These are phyloP conservation scores for Anthracocystis walkeri DNA, from an alignment of 1,284 basidiomycete species.

Conservation along the genomic window DNA sequence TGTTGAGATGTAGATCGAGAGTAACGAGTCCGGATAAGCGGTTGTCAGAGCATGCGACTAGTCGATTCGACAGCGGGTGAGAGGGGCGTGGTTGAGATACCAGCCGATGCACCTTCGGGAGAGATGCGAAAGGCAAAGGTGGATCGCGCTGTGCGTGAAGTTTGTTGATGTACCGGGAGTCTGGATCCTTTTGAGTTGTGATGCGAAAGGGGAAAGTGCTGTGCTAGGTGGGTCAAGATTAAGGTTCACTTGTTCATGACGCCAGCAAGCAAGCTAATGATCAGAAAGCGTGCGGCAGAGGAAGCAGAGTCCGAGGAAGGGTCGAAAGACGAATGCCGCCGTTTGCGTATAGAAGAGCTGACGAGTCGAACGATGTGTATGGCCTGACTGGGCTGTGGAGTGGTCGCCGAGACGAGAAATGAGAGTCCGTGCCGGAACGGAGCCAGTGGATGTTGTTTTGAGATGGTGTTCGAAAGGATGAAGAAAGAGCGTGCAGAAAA, in stretches of 20 bases:
- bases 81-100: too few species aligned
- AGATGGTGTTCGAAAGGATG: too few species aligned
- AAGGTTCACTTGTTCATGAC: slow-evolving; percentile 21
- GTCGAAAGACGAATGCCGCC: neutral
- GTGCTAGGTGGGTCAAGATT: slow-evolving; percentile 6
- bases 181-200: neutral
- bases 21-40: neutral
- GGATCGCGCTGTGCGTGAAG: too few species aligned
- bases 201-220: neutral
- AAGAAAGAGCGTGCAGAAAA: too few species aligned
- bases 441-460: too few species aligned
- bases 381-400: neutral
- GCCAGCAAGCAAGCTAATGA: neutral
- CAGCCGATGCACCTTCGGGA: too few species aligned
- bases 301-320: neutral
- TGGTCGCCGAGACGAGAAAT: too few species aligned
- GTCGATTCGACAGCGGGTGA: neutral
- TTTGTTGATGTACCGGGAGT: too few species aligned
- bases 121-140: neutral
- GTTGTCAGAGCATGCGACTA: slow-evolving; percentile 2
- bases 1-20: neutral
- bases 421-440: too few species aligned
- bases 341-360: neutral
- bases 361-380: neutral
- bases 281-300: neutral